phyloP scores from a whole-genome alignment of 176 grass and related monocot genomes.

The Phoenix roebelenii region DNA sequence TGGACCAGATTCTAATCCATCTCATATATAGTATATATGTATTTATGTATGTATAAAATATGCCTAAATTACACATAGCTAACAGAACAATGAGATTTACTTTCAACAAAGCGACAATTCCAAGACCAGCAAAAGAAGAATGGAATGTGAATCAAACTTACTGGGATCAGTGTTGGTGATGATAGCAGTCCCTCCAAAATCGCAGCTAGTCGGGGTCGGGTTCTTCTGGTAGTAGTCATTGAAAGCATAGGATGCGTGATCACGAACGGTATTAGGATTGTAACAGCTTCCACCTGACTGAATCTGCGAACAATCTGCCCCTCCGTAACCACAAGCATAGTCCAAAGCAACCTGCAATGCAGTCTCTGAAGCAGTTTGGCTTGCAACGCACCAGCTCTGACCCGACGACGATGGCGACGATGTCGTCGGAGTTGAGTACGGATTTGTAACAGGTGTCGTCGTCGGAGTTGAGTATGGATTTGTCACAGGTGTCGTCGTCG shows the following conservation, averaged over 20 bases:
- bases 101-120: too few relatives aligned
- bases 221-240: conserved; percentile 91
- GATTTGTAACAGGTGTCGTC: conserved; percentile 1
- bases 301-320: conserved; percentile 57
- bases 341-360: conserved; percentile 77
- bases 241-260: conserved; percentile 83
- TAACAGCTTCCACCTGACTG: conserved; percentile 60
- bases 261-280: conserved; percentile 55
- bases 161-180: conserved; percentile 53
- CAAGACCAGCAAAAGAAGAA: too few relatives aligned
- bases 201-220: conserved; percentile 48
- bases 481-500: too few relatives aligned
- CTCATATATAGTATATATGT: too few relatives aligned
- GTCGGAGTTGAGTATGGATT: background rate
- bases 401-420: conserved; percentile 18
- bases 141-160: conserved; percentile 20
- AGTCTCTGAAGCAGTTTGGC: conserved; percentile 32
- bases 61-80: too few relatives aligned
- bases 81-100: too few relatives aligned
- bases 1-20: too few relatives aligned
- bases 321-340: conserved; percentile 67
- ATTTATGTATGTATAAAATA: too few relatives aligned
- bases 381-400: conserved; percentile 76
- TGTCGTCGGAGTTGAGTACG: conserved; percentile 18
- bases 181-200: conserved; percentile 72